Base-by-base conservation (phyloP, 257 asterid species). In the Penstemon newberryi region DNA sequence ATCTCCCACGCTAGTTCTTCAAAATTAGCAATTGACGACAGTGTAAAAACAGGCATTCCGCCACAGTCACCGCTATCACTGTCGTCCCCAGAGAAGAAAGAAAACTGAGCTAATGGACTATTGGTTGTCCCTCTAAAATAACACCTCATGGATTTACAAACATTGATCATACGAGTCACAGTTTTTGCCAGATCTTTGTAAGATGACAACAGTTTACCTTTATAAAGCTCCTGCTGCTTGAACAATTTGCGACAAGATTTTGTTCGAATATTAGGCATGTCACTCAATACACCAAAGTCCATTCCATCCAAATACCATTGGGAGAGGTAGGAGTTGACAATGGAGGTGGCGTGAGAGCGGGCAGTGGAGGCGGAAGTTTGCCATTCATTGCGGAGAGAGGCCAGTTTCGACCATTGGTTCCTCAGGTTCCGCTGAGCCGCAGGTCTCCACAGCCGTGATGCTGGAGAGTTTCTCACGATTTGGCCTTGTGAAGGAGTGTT, bases 401-500 rank as follows among this genome's bases (percentile, higher is more conserved):
- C 72, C 75, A 93, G 79, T 72, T 86, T 86, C 49, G 95, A 84
- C 97, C 97, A 93, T 49, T 93, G 97, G 76, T 93, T 90, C 81
- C 85, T 78, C 19, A 93, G 63, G 79, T 93, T 93, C 4, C 95
- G 79, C 66, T 90, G 97, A 59, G 97, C 96, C 8, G 83, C 86
- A 8, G 96, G 97, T 69, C 84, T 85, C 98, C 98, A 93, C 11
- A 83, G 79, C 65, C 98, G 84, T 67, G 66, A 73, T 39, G 72
- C 77, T 10, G 79, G 66, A 3, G 89, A 77, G 60, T 70, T 11
- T 68, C 43, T 58, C 9, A 12, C 5, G 7, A 13, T 56, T 47
- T 71, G 73, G 73, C 47, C 41, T 4, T 70, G 71, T 15, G 70
- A 41, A 36, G 50, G 54, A 65, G 71, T 25, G 33, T 25, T 25